Percentiles rank a stretch among this genome's conserved stretches.
phyloP scores from a whole-genome alignment of 768 basidiomycete species.

The Lyophyllum semitale region DNA sequence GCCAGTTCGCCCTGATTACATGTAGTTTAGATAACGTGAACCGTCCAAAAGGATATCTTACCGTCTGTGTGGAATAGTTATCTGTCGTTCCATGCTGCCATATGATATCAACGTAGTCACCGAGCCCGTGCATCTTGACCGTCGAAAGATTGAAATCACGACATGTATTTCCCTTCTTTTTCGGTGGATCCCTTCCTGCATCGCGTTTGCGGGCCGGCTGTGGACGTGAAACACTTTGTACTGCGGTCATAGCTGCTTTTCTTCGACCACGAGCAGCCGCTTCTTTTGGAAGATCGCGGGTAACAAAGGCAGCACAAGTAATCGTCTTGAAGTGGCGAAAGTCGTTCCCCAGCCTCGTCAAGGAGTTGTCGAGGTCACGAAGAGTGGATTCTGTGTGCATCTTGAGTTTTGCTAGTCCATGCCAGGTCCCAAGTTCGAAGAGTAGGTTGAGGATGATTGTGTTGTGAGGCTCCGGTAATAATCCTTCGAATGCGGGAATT shows the following conservation, averaged over 20 bases:
- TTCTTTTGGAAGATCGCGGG: not conserved
- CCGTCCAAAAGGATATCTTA: no score
- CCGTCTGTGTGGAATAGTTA: no score
- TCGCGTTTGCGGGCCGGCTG: no score
- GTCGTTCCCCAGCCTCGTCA: not conserved
- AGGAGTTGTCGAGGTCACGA: constrained; percentile 1
- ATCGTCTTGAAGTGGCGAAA: not conserved
- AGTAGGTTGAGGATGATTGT: constrained; percentile 15
- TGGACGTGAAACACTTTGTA: not conserved
- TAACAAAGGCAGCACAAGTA: not conserved
- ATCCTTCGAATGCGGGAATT: constrained; percentile 12
- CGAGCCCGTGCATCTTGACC: no score
- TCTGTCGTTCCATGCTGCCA: no score
- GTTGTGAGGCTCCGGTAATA: constrained; percentile 18
- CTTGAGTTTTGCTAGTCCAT: constrained; percentile 24
- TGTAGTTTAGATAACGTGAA: no score
- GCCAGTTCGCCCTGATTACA: no score
- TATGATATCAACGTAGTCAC: no score
- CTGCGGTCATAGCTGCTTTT: not conserved
- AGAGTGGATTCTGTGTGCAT: constrained; percentile 20
- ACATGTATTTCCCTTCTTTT: no score
- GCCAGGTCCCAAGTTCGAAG: constrained; percentile 25
- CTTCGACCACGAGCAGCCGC: not conserved
- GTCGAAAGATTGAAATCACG: no score
- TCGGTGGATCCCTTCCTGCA: no score